These are phyloP conservation scores for Paraurostyla sp. DNA, from an alignment of 73 alveolate genomes.

Conservation along the genomic window DNA sequence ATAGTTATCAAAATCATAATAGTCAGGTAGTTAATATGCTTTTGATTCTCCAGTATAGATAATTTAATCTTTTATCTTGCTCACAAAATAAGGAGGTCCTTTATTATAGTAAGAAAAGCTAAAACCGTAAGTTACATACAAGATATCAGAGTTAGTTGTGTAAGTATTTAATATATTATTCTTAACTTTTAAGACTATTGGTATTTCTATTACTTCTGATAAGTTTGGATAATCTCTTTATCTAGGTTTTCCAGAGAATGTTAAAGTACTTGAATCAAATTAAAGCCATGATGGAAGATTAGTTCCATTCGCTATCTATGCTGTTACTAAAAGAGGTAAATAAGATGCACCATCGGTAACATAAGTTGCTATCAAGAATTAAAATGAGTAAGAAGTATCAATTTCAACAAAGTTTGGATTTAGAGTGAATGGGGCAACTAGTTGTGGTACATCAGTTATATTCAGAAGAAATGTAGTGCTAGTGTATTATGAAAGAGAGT, in stretches of 20 bases:
- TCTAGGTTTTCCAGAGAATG: neutral
- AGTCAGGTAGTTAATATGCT: neutral
- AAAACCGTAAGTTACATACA: too few species aligned
- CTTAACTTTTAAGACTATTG: neutral
- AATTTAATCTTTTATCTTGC: neutral
- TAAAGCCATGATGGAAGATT: conserved; percentile 24
- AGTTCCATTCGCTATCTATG: neutral
- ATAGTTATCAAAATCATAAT: neutral
- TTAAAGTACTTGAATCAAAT: neutral
- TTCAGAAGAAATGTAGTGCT: neutral
- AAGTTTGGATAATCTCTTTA: neutral
- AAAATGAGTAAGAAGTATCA: neutral
- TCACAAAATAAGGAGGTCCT: conserved; percentile 16
- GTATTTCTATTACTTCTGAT: neutral
- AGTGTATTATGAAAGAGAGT: neutral
- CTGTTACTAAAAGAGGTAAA: neutral
- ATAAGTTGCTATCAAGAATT: neutral
- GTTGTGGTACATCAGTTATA: neutral
- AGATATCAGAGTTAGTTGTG: neutral
- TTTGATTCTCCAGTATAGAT: neutral
- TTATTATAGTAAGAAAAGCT: neutral
- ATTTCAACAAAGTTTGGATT: neutral
- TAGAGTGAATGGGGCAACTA: neutral
- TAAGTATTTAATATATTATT: neutral
- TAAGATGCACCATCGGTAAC: neutral